These are phyloP conservation scores for Didymella segeticola DNA, from an alignment of 2,329 filamentous ascomycete genomes.

Conservation along the genomic window DNA sequence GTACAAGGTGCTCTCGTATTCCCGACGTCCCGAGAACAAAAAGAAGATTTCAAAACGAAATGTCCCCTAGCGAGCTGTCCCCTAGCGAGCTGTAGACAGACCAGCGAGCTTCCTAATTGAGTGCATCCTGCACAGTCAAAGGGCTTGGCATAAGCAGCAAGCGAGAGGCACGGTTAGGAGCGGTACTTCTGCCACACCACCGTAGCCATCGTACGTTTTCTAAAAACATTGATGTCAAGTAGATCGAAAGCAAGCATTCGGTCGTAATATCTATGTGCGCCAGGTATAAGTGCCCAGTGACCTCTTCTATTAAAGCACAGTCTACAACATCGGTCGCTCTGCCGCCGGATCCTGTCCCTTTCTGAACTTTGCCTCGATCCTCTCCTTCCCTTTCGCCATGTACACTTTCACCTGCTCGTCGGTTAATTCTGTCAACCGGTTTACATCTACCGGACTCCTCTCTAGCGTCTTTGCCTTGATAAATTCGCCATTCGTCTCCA, in stretches of 20 bases:
- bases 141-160: not conserved
- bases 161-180: not conserved
- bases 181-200: no score
- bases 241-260: no score
- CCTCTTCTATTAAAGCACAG: not conserved
- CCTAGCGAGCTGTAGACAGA: not conserved
- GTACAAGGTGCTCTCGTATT: no score
- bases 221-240: no score
- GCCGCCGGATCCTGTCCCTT: conserved; percentile 22
- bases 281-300: not conserved
- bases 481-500: conserved; percentile 33
- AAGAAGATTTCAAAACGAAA: no score
- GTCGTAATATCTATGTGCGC: not conserved
- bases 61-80: no score
- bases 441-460: conserved; percentile 35
- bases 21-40: no score
- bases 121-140: not conserved
- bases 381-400: conserved; percentile 37
- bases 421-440: conserved; percentile 33
- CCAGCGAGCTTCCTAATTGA: not conserved
- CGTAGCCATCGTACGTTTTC: no score
- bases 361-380: conserved; percentile 31
- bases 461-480: conserved; percentile 42
- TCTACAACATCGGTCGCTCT: conserved; percentile 34
- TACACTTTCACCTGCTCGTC: conserved; percentile 40